Percentiles rank a stretch among this genome's conserved stretches.
These are phyloP conservation scores for Xerocomellus intermedius DNA, from an alignment of 768 basidiomycete species.

Conservation along the genomic window DNA sequence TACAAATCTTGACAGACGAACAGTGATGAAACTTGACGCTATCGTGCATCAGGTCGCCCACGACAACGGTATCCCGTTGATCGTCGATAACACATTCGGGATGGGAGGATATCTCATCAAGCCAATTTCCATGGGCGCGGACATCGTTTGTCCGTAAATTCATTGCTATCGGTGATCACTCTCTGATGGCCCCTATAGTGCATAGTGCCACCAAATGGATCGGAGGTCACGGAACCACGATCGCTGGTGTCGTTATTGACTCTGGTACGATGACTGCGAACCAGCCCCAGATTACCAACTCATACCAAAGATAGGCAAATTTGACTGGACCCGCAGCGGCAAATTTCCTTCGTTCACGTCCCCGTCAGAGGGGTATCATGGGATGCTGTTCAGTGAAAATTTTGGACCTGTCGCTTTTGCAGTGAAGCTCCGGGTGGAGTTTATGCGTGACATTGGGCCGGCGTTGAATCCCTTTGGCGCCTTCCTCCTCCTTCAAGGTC, in stretches of 20 bases:
- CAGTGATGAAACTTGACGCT: not conserved
- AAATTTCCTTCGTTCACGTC: conserved; percentile 74
- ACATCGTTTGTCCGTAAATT: conserved; percentile 57
- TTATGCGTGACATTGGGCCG: conserved; percentile 67
- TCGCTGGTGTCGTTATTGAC: conserved; percentile 74
- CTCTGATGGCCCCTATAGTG: conserved; percentile 33
- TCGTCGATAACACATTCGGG: conserved; percentile 81
- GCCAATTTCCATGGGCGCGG: conserved; percentile 73
- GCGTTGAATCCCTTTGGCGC: conserved; percentile 68
- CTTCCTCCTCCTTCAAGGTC: conserved; percentile 74
- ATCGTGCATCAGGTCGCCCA: conserved; percentile 56
- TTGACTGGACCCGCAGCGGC: conserved; percentile 68
- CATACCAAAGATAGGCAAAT: conserved; percentile 34
- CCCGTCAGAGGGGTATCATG: conserved; percentile 76
- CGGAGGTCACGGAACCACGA: conserved; percentile 76
- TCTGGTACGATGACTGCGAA: conserved; percentile 40
- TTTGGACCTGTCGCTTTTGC: conserved; percentile 68
- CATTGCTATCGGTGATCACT: too few species aligned
- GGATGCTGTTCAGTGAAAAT: conserved; percentile 60
- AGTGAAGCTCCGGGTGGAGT: conserved; percentile 59
- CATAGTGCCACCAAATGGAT: conserved; percentile 88
- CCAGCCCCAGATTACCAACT: not conserved
- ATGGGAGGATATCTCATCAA: conserved; percentile 67
- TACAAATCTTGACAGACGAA: not conserved
- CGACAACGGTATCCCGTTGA: conserved; percentile 66